These are phyloP conservation scores for Metschnikowia kofuensis DNA, from an alignment of 805 yeast species.

Conservation along the genomic window DNA sequence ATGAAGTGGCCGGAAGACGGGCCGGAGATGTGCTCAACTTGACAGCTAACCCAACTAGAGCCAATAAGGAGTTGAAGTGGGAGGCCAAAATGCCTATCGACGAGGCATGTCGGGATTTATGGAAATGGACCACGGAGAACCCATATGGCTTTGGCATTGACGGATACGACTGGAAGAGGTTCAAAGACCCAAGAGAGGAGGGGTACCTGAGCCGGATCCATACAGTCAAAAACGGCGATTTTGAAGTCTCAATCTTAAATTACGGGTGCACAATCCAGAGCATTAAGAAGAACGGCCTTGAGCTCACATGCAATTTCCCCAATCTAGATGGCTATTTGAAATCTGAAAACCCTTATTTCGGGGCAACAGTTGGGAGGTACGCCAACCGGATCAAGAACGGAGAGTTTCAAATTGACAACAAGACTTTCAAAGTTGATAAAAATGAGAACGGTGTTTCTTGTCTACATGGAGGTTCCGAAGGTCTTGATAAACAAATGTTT, in stretches of 20 bases:
- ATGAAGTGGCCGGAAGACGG: conserved; percentile 63
- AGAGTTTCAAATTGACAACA: conserved; percentile 38
- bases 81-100: conserved; percentile 51
- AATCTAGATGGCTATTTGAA: conserved; percentile 27
- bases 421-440: conserved; percentile 37
- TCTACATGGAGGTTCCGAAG: conserved; percentile 55
- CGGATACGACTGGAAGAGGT: conserved; percentile 32
- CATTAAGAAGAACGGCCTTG: conserved; percentile 35
- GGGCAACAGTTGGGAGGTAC: conserved; percentile 63
- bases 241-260: conserved; percentile 44
- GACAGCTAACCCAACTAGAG: conserved; percentile 69
- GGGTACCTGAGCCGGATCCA: conserved; percentile 35
- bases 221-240: conserved; percentile 27
- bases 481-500: conserved; percentile 50
- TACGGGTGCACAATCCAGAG: conserved; percentile 52
- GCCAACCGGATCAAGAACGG: conserved; percentile 59
- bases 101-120: conserved; percentile 66
- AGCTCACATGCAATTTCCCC: conserved; percentile 40
- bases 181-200: conserved; percentile 15
- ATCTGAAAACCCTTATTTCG: conserved; percentile 47
- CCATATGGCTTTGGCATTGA: conserved; percentile 55
- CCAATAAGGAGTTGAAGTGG: conserved; percentile 67
- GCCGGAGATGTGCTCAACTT: conserved; percentile 75
- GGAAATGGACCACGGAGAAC: conserved; percentile 73
- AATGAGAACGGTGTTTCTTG: conserved; percentile 37